Base-by-base conservation (phyloP, 371 early-diverging fungal genomes). In the Syncephalastrum monosporum region DNA sequence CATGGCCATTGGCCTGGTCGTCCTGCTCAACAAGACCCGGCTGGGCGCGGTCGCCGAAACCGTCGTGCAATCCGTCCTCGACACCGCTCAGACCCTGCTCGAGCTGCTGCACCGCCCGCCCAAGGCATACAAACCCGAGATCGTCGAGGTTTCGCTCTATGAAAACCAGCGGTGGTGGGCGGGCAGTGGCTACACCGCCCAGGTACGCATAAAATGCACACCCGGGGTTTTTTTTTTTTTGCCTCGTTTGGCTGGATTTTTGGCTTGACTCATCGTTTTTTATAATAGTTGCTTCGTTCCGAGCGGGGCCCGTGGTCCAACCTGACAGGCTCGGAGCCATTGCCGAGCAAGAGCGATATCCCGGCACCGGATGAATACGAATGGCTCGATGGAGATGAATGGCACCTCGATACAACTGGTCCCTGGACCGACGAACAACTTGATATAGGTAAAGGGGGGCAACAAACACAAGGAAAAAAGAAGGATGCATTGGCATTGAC, bases 81-180 rank as follows among this genome's bases (percentile, higher is more conserved):
- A 57, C 24, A 17, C 58, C 21, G 17, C 55, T 1, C 52, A 60
- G 21, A 59, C 59, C 1, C 23, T 43, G 5, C 17, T 59, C 15
- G 59, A 59, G 3, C 5, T 53, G 1, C 7, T 59, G 13, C 42
- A 45, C 29, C 27, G 43, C 21, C 24, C 53, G 17, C n/a, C 42
- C 13, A 46, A 21, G 29, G 33, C 58, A 41, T n/a, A n/a, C 41
- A 61, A 53, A 42, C 50, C 19, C n/a, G 17, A 55, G 25, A 47
- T 46, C 14, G 42, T 60, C 12, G 60, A 59, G 17, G 27, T 65
- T 5, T 65, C 66, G 3, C 21, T 68, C 2, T 68, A 68, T 19
- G 64, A 68, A 57, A 68, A 68, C 52, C 68, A 68, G 42, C 61
- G 64, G 16, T 68, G 64, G 64, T 63, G 61, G 59, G 61, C 58